Evolutionary conservation across 768 basidiomycete species (phyloP), one percentile per base, ranked within the genome.

Genomic region (Collybia sordida): DNA sequence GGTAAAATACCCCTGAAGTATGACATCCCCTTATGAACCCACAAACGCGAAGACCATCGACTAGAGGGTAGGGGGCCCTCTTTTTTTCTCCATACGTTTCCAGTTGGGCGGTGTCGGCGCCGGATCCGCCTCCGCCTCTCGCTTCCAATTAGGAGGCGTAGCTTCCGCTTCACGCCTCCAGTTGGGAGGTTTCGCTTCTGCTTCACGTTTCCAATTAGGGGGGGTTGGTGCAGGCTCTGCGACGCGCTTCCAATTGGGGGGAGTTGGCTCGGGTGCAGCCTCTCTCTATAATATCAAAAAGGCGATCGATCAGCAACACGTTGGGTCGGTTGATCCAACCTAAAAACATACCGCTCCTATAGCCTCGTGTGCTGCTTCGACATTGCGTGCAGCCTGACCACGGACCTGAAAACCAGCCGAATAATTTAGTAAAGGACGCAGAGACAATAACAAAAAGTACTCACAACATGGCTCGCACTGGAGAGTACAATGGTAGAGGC

Each of bases 391-490:
- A 15, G 51, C 45, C 23, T 49, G 46, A 28, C 51, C 55, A 45
- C 49, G 49, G 45, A 11, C 23, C 25, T 39, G 42, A 43, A 19
- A 34, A 15, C 15, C 11, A 21, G 14, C 11, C 11, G 18, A n/a
- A 42, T 56, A 46, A 56, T 41, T 40, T 4, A 15, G 11, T 36
- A 15, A 27, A 37, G 18, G 28, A 11, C 23, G 22, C 3, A 36
- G 7, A 49, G 15, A 31, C 15, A 11, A 35, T n/a, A 50, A 31
- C 27, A 38, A 14, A 19, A 8, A 14, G 12, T 35, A 59, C 67
- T 62, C 40, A 66, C 69, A 41, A 59, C 41, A 38, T 63, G 59
- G 9, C 57, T 50, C 21, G 67, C 65, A 42, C 47, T 21, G n/a
- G 59, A 55, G 7, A 64, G 45, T 42, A 58, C 52, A 41, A 64